Conservation (phyloP, 2,329 filamentous ascomycete genomes). For the Gyromitra esculenta region DNA sequence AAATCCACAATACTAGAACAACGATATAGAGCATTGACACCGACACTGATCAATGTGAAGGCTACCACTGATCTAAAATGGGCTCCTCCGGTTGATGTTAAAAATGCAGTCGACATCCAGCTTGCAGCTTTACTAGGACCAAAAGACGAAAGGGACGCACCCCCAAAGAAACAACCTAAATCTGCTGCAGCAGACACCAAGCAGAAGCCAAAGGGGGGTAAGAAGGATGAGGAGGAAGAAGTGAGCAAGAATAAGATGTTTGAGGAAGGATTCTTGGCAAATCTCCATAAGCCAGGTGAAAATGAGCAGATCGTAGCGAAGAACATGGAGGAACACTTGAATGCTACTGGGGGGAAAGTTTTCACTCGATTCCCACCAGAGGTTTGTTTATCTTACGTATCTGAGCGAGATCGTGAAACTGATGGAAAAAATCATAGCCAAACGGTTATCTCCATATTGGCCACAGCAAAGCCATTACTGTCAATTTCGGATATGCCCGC, state of each 20-base stretch:
- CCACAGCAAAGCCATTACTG: conserved; percentile 92
- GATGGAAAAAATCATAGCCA: conserved; percentile 63
- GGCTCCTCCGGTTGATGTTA: conserved; percentile 56
- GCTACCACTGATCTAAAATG: conserved; percentile 56
- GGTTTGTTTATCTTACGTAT: conserved; percentile 28
- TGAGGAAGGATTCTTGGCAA: conserved; percentile 78
- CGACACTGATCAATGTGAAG: conserved; percentile 56
- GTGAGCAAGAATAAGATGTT: conserved; percentile 68
- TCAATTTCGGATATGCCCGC: conserved; percentile 95
- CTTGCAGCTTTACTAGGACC: conserved; percentile 56
- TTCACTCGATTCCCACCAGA: conserved; percentile 82
- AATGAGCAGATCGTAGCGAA: conserved; percentile 59
- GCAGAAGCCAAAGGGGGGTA: conserved; percentile 63
- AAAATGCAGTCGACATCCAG: conserved; percentile 56
- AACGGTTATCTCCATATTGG: conserved; percentile 95
- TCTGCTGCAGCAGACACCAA: conserved; percentile 61
- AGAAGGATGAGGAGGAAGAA: conserved; percentile 59
- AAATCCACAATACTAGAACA: conserved; percentile 55
- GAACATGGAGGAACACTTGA: conserved; percentile 56
- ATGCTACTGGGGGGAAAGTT: conserved; percentile 62
- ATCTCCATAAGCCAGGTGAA: conserved; percentile 75
- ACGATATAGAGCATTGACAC: conserved; percentile 56
- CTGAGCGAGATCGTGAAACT: not conserved
- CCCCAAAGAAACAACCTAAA: conserved; percentile 56
- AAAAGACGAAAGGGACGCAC: conserved; percentile 57